phyloP scores from a whole-genome alignment of 2,329 filamentous ascomycete species.

The Lasiodiplodia hormozganensis region DNA sequence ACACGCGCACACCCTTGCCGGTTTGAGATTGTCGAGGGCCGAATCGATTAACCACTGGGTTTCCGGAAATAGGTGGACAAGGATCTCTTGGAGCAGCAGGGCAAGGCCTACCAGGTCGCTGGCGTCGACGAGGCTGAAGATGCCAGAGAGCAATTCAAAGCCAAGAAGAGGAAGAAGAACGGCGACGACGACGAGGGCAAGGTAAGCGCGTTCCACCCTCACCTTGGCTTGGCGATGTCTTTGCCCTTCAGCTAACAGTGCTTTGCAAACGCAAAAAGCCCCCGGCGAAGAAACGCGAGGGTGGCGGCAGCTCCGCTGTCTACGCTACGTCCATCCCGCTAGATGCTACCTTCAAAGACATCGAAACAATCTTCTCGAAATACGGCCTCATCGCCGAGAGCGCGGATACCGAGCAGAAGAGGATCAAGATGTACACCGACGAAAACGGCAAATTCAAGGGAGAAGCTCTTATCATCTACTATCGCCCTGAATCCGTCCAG shows the following conservation, averaged over 20 bases:
- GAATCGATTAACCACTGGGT: conserved; percentile 38
- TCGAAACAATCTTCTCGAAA: conserved; percentile 84
- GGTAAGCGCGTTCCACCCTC: not conserved
- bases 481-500: conserved; percentile 90
- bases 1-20: conserved; percentile 7
- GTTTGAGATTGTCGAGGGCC: conserved; percentile 23
- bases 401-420: conserved; percentile 83
- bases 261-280: not conserved
- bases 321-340: conserved; percentile 88
- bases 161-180: conserved; percentile 16
- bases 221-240: conserved; percentile 38
- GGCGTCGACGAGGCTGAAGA: conserved; percentile 51
- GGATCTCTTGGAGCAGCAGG: conserved; percentile 65
- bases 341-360: conserved; percentile 80
- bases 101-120: conserved; percentile 65
- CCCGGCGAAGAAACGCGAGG: conserved; percentile 24
- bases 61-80: conserved; percentile 62
- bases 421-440: conserved; percentile 92
- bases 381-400: conserved; percentile 93
- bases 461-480: conserved; percentile 91
- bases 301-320: conserved; percentile 54
- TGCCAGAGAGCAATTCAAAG: not conserved
- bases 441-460: conserved; percentile 87
- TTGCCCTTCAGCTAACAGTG: conserved; percentile 35
- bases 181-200: conserved; percentile 12